Conservation (phyloP, 306 rosid species). For the Quercus alba region DNA sequence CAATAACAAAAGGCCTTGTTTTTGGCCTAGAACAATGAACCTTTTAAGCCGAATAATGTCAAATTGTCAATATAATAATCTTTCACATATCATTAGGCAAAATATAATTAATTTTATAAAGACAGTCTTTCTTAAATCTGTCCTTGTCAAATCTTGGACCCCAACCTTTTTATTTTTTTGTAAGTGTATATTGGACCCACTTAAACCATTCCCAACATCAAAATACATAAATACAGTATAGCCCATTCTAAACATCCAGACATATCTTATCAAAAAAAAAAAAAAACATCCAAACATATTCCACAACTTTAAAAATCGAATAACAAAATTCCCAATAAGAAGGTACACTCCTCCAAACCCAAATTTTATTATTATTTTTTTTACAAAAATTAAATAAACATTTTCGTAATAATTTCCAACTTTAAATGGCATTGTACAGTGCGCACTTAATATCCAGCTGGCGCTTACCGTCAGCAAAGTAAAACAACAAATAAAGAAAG, state of each 20-base stretch:
- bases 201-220: constrained; percentile 16
- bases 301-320: neutral
- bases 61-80: too few relatives aligned
- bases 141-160: neutral
- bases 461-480: constrained; percentile 33
- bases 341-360: neutral
- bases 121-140: neutral
- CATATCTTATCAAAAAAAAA: too few relatives aligned
- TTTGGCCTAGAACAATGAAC: too few relatives aligned
- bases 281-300: neutral
- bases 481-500: neutral
- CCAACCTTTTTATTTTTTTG: too few relatives aligned
- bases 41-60: too few relatives aligned
- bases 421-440: constrained; percentile 9
- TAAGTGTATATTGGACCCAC: neutral
- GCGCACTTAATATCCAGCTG: constrained; percentile 45
- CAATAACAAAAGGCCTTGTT: too few relatives aligned
- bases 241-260: neutral
- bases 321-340: neutral
- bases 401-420: neutral
- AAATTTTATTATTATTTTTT: too few relatives aligned
- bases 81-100: too few relatives aligned
- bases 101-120: neutral
- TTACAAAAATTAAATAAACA: too few relatives aligned
- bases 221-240: neutral